Conservation (phyloP, 768 basidiomycete species). For the Rhodotorula diobovata region DNA sequence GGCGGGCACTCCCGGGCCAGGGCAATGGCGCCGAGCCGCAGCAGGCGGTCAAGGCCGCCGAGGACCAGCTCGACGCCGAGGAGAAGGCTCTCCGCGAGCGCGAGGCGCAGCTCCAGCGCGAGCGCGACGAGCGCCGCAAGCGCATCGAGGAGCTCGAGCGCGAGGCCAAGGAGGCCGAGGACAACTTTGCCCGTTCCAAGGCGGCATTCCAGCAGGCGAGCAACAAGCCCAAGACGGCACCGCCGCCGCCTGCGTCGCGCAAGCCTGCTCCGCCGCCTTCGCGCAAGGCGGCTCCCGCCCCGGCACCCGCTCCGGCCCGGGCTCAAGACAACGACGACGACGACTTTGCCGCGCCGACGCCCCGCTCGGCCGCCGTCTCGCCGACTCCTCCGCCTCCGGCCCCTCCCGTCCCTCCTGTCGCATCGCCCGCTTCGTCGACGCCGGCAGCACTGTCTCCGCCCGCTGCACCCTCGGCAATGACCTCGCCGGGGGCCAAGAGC, state of each 20-base stretch:
- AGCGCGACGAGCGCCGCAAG: conserved; percentile 62
- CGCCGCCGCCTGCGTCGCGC: conserved; percentile 25
- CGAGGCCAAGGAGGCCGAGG: conserved; percentile 60
- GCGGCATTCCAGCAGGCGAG: conserved; percentile 18
- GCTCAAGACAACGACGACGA: conserved; percentile 15
- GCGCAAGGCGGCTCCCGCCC: conserved; percentile 40
- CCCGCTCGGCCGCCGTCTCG: conserved; percentile 44
- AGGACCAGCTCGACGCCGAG: conserved; percentile 64
- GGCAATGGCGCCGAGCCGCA: conserved; percentile 8
- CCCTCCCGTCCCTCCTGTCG: not conserved
- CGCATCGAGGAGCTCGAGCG: conserved; percentile 56
- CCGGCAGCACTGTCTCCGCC: conserved; percentile 23
- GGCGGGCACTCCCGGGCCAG: not conserved
- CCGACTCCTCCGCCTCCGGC: conserved; percentile 43
- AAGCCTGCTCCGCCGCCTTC: conserved; percentile 47
- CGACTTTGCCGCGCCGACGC: conserved; percentile 48
- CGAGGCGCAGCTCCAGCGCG: conserved; percentile 67
- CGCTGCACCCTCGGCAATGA: conserved; percentile 38
- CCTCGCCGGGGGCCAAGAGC: conserved; percentile 49
- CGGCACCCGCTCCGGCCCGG: conserved; percentile 4
- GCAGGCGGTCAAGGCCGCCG: conserved; percentile 46
- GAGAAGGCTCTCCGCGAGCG: conserved; percentile 65
- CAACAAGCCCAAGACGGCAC: conserved; percentile 34
- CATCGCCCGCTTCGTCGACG: not conserved
- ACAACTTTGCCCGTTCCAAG: conserved; percentile 45